Evolutionary conservation across 73 alveolate species (phyloP), one percentile per base, ranked within the genome.

Genomic region (Durusdinium trenchii): DNA sequence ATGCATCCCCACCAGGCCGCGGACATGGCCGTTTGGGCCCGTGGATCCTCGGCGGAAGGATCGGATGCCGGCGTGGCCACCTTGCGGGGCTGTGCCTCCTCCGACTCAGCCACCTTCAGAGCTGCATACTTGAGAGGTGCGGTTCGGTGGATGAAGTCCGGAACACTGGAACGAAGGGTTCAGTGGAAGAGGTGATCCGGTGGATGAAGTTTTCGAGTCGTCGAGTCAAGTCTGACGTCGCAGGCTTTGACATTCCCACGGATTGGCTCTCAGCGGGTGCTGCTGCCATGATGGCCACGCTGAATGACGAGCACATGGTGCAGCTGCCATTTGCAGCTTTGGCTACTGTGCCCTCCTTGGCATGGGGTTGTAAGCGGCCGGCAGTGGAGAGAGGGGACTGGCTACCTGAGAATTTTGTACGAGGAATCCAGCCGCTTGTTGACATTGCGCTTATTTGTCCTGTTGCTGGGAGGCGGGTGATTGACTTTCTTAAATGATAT

Each of bases 361-460:
- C 32, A 12, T 9, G 76, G 36, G 36, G 38, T 62, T 35, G 76
- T 35, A 62, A 62, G 76, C 32, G 76, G 76, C 36, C 38, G 18
- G n/a, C n/a, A n/a, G n/a, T n/a, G n/a, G n/a, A n/a, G n/a, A n/a
- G n/a, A n/a, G n/a, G n/a, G n/a, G n/a, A n/a, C 73, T 32, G 30
- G 73, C 30, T 60, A 32, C 30, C 30, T 23, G n/a, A 60, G 73
- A 57, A 57, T 57, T 23, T 57, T 60, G 73, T 60, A 60, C 30
- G n/a, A 90, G 97, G 97, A 67, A 52, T 90, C 97, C 43, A 69
- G 97, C 76, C 86, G 97, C 30, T 90, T 76, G 73, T 69, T 90
- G 97, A 67, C 97, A 32, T 54, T 90, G 30, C 97, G 97, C 45
- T 90, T 90, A 43, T 90, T 90, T 30, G 76, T 90, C 4, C 97